Percentiles rank a stretch among this genome's conserved stretches.
These are phyloP conservation scores for Nitzschia inconspicua DNA, from an alignment of 108 stramenopile genomes.

Conservation along the genomic window DNA sequence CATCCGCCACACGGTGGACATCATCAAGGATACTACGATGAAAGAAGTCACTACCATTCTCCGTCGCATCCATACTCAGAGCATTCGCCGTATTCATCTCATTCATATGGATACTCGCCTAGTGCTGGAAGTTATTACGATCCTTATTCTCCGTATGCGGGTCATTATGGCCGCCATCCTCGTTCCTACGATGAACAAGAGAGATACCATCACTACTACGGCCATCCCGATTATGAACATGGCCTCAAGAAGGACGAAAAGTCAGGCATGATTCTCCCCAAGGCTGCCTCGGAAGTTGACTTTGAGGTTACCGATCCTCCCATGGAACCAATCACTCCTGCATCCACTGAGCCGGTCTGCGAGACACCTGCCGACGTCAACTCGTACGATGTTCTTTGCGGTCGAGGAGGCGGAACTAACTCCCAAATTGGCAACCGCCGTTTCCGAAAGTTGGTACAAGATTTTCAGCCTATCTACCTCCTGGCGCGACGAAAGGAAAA, in stretches of 20 bases:
- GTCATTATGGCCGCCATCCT: constrained; percentile 14
- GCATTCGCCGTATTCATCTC: constrained; percentile 15
- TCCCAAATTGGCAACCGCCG: constrained; percentile 85
- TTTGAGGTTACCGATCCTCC: constrained; percentile 84
- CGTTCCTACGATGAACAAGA: constrained; percentile 16
- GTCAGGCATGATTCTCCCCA: constrained; percentile 48
- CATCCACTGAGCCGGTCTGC: constrained; percentile 49
- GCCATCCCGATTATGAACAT: not conserved
- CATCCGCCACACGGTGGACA: constrained; percentile 9
- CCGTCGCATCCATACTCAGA: constrained; percentile 19
- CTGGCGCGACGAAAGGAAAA: constrained; percentile 82
- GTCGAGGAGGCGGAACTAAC: constrained; percentile 85
- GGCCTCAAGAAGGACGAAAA: constrained; percentile 20
- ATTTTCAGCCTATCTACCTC: constrained; percentile 85
- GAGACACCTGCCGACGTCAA: constrained; percentile 56
- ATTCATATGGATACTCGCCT: constrained; percentile 21
- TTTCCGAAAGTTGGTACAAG: constrained; percentile 78
- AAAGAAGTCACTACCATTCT: constrained; percentile 41
- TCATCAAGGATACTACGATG: constrained; percentile 38
- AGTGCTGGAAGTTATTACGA: constrained; percentile 30
- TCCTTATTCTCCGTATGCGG: constrained; percentile 28
- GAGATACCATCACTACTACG: constrained; percentile 13
- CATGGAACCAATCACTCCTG: constrained; percentile 47
- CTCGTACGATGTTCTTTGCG: constrained; percentile 75
- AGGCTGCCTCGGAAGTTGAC: constrained; percentile 68